phyloP scores from a whole-genome alignment of 495 filamentous ascomycete genomes.

The Recurvomyces mirabilis region DNA sequence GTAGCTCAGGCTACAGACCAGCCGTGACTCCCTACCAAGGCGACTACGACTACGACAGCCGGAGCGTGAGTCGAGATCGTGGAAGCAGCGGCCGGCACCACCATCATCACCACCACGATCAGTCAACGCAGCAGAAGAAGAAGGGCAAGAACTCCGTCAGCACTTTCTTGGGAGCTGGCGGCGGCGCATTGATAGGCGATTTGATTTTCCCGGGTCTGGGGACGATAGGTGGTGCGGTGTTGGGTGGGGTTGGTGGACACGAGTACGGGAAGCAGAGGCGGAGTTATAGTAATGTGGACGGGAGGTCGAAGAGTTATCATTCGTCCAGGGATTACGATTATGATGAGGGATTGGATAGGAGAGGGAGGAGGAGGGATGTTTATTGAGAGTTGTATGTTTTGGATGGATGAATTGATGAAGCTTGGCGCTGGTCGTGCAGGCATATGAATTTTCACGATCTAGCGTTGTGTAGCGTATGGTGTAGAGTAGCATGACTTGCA shows the following conservation, averaged over 20 bases:
- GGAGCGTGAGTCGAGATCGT: conserved; percentile 4
- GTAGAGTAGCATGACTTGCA: too few species aligned
- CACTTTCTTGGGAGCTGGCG: conserved; percentile 29
- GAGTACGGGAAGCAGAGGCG: conserved; percentile 25
- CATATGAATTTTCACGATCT: too few species aligned
- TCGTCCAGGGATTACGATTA: neutral
- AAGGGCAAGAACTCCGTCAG: conserved; percentile 11
- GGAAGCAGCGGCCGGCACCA: neutral
- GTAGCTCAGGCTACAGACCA: too few species aligned
- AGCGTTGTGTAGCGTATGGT: too few species aligned
- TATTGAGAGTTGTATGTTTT: too few species aligned
- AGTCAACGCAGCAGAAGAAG: conserved; percentile 12
- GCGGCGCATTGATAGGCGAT: conserved; percentile 28
- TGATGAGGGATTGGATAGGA: neutral
- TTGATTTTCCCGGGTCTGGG: conserved; percentile 30
- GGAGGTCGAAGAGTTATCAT: neutral
- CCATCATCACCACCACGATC: conserved; percentile 7
- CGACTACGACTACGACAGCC: conserved; percentile 1
- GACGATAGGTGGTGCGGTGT: conserved; percentile 24
- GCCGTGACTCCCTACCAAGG: neutral
- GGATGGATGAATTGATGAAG: too few species aligned
- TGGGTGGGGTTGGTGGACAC: conserved; percentile 28
- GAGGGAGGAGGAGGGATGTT: too few species aligned
- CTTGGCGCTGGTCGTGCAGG: too few species aligned
- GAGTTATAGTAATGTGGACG: conserved; percentile 2